These are phyloP conservation scores for Phytophthora pseudosyringae DNA, from an alignment of 352 stramenopile species.

Conservation along the genomic window DNA sequence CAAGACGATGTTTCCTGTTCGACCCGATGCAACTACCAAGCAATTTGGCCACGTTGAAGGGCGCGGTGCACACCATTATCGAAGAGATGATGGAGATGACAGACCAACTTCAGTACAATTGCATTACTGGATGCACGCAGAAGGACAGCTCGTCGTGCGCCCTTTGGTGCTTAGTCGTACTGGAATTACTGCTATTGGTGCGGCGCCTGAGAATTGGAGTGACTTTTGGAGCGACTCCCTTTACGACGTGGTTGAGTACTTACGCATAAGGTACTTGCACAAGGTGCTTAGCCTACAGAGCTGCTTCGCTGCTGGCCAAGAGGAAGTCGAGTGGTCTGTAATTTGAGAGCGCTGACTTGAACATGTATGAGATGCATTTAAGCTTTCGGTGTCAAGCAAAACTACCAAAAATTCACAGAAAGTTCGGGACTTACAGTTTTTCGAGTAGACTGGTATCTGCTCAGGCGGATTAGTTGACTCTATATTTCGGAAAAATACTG, in stretches of 20 bases:
- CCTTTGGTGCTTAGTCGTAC: constrained; percentile 4
- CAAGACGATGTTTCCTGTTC: constrained; percentile 3
- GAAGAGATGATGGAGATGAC: constrained; percentile 1
- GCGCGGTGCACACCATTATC: neutral
- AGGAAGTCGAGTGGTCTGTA: too few species aligned
- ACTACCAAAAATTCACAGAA: too few species aligned
- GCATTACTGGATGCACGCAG: constrained; percentile 9
- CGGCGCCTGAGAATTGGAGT: too few species aligned
- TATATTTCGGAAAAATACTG: too few species aligned
- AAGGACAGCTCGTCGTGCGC: constrained; percentile 4
- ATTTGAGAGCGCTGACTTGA: too few species aligned
- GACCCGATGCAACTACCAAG: constrained; percentile 5
- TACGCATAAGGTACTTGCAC: constrained; percentile 7
- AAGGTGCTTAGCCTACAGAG: constrained; percentile 2
- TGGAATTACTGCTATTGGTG: constrained; percentile 13
- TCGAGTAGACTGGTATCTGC: too few species aligned
- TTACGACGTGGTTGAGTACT: constrained; percentile 6
- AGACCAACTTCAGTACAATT: constrained; percentile 2
- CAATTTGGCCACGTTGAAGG: too few species aligned
- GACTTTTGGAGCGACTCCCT: constrained; percentile 11
- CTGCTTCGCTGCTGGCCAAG: neutral
- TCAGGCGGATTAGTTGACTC: too few species aligned
- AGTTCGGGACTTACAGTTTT: too few species aligned
- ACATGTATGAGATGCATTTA: too few species aligned
- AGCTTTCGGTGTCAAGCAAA: too few species aligned